These are phyloP conservation scores for Yamadazyma akitaensis DNA, from an alignment of 805 yeast species.

Conservation along the genomic window DNA sequence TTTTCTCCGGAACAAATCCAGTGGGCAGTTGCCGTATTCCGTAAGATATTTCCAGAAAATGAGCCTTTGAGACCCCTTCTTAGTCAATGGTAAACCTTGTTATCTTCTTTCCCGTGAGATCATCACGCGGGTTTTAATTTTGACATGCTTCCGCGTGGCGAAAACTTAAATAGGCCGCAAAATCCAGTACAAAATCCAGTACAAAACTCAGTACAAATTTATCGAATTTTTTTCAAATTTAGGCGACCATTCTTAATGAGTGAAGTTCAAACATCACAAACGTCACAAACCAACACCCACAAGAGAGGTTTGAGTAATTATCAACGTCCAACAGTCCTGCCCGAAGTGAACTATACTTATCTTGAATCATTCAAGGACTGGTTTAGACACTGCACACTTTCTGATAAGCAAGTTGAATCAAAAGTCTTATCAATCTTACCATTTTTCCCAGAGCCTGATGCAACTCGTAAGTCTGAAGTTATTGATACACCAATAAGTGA, in stretches of 20 bases:
- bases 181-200: too few species aligned
- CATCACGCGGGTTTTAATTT: background rate
- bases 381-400: slow-evolving; percentile 24
- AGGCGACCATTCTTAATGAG: background rate
- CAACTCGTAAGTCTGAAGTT: slow-evolving; percentile 43
- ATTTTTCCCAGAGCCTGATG: slow-evolving; percentile 54
- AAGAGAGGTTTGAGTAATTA: slow-evolving; percentile 3
- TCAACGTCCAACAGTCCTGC: background rate
- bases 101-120: too few species aligned
- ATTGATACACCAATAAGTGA: slow-evolving; percentile 55
- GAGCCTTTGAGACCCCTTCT: too few species aligned
- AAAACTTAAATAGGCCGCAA: background rate
- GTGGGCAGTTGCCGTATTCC: too few species aligned
- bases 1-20: too few species aligned
- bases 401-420: slow-evolving; percentile 29
- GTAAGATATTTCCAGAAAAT: too few species aligned
- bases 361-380: slow-evolving; percentile 24
- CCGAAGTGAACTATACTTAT: slow-evolving; percentile 2
- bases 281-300: background rate
- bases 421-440: slow-evolving; percentile 55
- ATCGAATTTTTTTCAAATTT: background rate
- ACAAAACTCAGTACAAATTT: background rate
- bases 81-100: too few species aligned
- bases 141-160: background rate
- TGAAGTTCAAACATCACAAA: background rate